Conservation (phyloP, 345 rosid genomes). For the Eucalyptus grandis region DNA sequence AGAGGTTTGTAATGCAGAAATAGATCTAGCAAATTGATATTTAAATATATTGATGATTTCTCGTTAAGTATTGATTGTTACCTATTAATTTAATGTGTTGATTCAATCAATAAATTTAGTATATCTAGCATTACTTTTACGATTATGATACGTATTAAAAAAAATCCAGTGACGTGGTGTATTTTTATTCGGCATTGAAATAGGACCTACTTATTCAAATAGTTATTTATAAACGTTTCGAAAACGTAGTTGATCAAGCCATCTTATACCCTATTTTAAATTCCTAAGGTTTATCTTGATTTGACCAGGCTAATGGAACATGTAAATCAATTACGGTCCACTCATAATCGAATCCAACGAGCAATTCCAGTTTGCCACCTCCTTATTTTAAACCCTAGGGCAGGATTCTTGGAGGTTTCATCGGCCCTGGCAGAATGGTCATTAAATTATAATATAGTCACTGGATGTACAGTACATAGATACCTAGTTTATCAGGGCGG, state of each 20-base stretch:
- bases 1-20: background rate
- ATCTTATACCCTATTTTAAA: background rate
- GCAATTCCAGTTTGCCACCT: background rate
- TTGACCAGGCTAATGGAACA: background rate
- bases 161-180: background rate
- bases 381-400: background rate
- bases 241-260: background rate
- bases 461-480: background rate
- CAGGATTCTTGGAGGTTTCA: background rate
- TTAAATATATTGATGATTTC: too few relatives aligned
- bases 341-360: background rate
- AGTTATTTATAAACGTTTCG: background rate
- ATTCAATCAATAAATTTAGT: background rate
- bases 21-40: background rate
- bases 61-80: background rate
- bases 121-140: background rate
- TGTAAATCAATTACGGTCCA: background rate
- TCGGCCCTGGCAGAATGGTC: background rate
- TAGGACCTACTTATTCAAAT: background rate
- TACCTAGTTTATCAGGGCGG: background rate
- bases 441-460: background rate
- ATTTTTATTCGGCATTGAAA: background rate
- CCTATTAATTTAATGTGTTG: background rate
- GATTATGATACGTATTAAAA: background rate
- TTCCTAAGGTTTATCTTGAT: background rate